Base-by-base conservation (phyloP, 176 grass and related monocot species). In the Rhynchospora breviuscula region DNA sequence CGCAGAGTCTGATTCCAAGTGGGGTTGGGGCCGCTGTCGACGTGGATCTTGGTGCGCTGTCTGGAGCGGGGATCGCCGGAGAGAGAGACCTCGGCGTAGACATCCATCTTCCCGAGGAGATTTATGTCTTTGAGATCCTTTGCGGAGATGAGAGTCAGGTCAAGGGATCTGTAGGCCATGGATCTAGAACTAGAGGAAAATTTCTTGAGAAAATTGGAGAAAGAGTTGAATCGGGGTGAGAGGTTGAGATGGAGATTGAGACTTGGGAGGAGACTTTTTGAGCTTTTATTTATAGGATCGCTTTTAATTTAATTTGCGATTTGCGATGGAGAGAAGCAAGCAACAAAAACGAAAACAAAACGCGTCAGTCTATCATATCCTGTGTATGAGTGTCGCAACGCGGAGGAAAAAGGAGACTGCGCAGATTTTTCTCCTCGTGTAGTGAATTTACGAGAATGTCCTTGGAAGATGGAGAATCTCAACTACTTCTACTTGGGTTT, bases 81-180 rank as follows among this genome's bases (percentile, higher is more conserved):
- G 79, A 98, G 59, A 0, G 95, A 85, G 13, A 93, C 89, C 75
- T 93, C 66, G 7, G 91, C 93, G 79, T 93, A 99, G 6, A 92
- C 93, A 80, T 90, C 83, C 93, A 93, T 99, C 85, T 89, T 90
- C 31, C 89, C 88, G 8, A 99, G 11, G 26, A 99, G 53, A 78
- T 93, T 99, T 8, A 99, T 86, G 7, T 92, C 79, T 78, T 91
- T 95, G 29, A 95, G 93, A 71, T 89, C 96, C 91, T 95, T 99
- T 10, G 78, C 89, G 4, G 93, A 95, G 70, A 93, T 93, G 78
- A 93, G 70, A 60, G 86, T 95, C 61, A 99, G 67, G 23, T 95
- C 96, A 3, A 99, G 85, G 14, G 83, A 63, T 70, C 91, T 44
- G 75, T 86, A 80, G 44, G 87, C 88, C 96, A 95, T 95, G 84